Evolutionary conservation across 495 filamentous ascomycete genomes (phyloP), one percentile per base, ranked within the genome.

Genomic region (Podospora anserina): DNA sequence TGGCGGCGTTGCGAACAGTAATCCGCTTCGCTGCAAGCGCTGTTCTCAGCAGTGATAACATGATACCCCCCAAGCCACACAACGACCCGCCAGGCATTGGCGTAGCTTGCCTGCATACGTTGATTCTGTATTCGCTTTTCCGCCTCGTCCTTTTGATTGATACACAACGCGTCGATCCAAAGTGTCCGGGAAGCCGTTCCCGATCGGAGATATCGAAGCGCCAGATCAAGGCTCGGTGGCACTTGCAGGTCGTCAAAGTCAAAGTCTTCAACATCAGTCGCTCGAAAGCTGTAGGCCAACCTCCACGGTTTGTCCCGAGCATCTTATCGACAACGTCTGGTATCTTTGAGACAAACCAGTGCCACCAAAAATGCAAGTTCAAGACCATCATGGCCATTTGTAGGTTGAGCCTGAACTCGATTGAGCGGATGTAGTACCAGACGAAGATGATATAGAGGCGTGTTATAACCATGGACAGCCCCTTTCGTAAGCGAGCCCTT

Each of bases 111-210:
- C 26, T 26, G 23, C 59, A 61, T 61, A 18, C 4, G 4, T 18
- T 32, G 59, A 27, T 34, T 30, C 59, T 61, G 27, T 6, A 28
- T 6, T 7, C 3, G 23, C 59, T 61, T 61, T 18, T 34, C 59
- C n/a, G 2, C 30, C 26, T 61, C 27, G 16, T 34, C 59, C 59
- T 28, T 20, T 26, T 34, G 59, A 20, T 61, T 61, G 59, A 61
- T 61, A 61, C 59, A 61, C 5, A 61, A 9, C 1, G 59, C 59
- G 27, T 61, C 59, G 16, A 61, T 61, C 27, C 59, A 61, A 11
- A 61, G 23, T 7, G 30, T 61, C 20, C 59, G 58, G 20, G 4
- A 32, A 7, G 30, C 15, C 9, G 13, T 49, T 16, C 13, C 2
- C 2, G 0, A 49, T 18, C 39, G 9, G 39, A 49, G 39, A 18